These are phyloP conservation scores for Penicillium desertorum DNA, from an alignment of 495 filamentous ascomycete genomes.

Conservation along the genomic window DNA sequence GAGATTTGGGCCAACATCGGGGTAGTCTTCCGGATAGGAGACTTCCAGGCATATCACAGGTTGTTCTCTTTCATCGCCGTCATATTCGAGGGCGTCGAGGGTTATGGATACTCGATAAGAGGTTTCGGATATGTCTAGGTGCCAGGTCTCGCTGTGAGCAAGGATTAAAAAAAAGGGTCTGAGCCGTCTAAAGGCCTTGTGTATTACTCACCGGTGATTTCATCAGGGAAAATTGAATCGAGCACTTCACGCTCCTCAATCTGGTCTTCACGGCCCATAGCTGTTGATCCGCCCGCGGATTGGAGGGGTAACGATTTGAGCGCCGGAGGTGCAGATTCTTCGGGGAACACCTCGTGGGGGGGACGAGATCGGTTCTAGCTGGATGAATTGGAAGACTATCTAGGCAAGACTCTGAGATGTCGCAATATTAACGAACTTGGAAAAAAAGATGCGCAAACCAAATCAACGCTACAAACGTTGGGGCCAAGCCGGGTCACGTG, in stretches of 20 bases:
- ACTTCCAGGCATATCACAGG: constrained; percentile 73
- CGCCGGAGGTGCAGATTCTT: constrained; percentile 4
- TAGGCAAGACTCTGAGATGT: neutral
- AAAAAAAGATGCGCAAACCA: constrained; percentile 16
- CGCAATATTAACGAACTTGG: neutral
- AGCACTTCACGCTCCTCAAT: constrained; percentile 94
- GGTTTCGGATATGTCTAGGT: constrained; percentile 78
- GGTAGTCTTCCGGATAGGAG: constrained; percentile 81
- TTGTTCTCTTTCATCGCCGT: constrained; percentile 51
- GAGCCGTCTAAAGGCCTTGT: neutral
- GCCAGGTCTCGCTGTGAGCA: constrained; percentile 13
- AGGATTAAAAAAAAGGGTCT: neutral
- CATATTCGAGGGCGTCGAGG: constrained; percentile 68
- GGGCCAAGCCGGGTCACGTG: neutral
- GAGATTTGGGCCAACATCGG: constrained; percentile 77
- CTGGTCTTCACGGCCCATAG: constrained; percentile 93
- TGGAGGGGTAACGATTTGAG: constrained; percentile 34
- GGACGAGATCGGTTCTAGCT: neutral
- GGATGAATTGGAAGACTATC: neutral
- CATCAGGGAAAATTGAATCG: constrained; percentile 96
- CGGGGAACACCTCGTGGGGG: neutral
- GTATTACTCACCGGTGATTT: constrained; percentile 74
- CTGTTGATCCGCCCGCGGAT: constrained; percentile 39
- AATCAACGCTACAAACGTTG: neutral
- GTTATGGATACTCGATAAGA: constrained; percentile 80